These are phyloP conservation scores for Phaeophleospora eucalypticola DNA, from an alignment of 2,329 filamentous ascomycete species.

Conservation along the genomic window DNA sequence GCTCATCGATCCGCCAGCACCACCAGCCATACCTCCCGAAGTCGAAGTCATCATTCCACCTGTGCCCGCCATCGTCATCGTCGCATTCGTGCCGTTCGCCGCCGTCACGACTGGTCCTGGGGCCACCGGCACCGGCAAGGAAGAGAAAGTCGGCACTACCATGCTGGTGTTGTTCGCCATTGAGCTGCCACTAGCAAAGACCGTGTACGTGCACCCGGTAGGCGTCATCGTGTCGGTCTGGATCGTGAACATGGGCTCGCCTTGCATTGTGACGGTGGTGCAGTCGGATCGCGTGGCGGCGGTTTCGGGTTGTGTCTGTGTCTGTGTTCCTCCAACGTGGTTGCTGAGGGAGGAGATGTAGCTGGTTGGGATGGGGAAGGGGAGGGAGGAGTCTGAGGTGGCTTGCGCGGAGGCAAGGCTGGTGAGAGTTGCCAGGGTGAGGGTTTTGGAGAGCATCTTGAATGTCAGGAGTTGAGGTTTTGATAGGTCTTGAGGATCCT, in stretches of 20 bases:
- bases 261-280: conserved; percentile 6
- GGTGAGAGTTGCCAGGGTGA: conserved; percentile 6
- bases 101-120: not conserved
- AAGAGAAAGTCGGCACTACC: not conserved
- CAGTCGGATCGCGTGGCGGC: conserved; percentile 4
- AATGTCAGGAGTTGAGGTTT: not conserved
- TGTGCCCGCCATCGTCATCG: not conserved
- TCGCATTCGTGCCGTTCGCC: not conserved
- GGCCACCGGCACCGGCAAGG: not conserved
- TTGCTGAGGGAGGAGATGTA: conserved; percentile 5
- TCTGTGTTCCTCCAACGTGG: not conserved
- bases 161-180: not conserved
- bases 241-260: conserved; percentile 16
- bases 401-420: conserved; percentile 8
- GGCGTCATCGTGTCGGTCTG: conserved; percentile 18
- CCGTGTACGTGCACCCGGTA: conserved; percentile 8
- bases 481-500: no score
- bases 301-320: conserved; percentile 1
- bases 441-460: conserved; percentile 8
- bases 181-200: not conserved
- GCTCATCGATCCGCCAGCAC: not conserved
- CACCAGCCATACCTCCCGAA: not conserved
- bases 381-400: conserved; percentile 5
- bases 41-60: not conserved
- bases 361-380: conserved; percentile 1